Base-by-base conservation (phyloP, 2,329 filamentous ascomycete genomes). In the Ascochyta clinopodiicola region DNA sequence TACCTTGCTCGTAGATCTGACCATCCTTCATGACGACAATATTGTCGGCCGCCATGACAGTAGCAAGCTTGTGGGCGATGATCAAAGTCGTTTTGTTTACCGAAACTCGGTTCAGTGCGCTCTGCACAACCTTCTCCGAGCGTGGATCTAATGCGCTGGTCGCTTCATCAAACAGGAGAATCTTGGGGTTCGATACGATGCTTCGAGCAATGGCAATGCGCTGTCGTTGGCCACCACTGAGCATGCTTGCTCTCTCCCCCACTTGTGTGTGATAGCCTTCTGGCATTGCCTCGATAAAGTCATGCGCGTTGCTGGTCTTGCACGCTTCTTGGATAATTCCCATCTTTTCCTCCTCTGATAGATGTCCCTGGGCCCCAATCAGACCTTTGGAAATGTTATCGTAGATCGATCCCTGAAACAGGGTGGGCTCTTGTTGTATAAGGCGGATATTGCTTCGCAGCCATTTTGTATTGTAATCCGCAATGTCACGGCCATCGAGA, bases 371-470 rank as follows among this genome's bases (percentile, higher is more conserved):
- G 88, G 67, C 87, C 83, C 56, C 83, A 78, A 22, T 91, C 6
- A 98, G 81, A 47, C 94, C 94, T 63, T 96, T 87, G 17, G 84
- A 83, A 64, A 98, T 96, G 74, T 98, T 98, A 43, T 90, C 83
- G 70, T 84, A 92, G 68, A 98, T 96, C 0, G 91, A 92, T 0
- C 89, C 93, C 47, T 88, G 88, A 71, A 98, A 98, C 0, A 97
- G 83, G 0, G 91, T 89, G 2, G 93, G 92, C 70, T 98, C 94
- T 74, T 98, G 94, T 60, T 90, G 91, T 49, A 98, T 94, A 3
- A 98, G 80, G 1, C 92, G 88, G 64, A 98, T 91, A 67, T 97
- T 92, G 69, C 93, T 91, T 51, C 94, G 87, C 63, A 97, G 80
- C 93, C 93, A 97, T 39, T 87, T 86, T 34, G 96, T 82, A 70